Evolutionary conservation across 768 basidiomycete species (phyloP), one percentile per base, ranked within the genome.

Genomic region (Russula sp.): DNA sequence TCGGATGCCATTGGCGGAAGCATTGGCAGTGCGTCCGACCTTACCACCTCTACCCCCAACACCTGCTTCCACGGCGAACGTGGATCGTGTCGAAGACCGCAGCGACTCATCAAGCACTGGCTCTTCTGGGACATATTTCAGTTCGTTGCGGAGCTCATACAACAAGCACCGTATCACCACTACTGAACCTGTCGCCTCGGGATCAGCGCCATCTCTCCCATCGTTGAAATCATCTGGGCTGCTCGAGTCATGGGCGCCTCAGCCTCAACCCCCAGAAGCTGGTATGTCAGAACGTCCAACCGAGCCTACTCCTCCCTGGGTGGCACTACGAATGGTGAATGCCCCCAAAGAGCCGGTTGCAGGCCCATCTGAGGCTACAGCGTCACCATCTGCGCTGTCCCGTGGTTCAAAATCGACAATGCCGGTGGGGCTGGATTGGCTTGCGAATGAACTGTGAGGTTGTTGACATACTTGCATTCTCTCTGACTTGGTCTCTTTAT

Each of bases 141-240:
- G 32, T 34, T 38, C 65, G 16, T 24, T 68, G 34, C 40, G 61
- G 11, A 67, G 34, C 28, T 65, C 67, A 40, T 67, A 67, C 57
- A 57, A 57, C 61, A 59, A 54, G 24, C 36, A 60, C 22, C 65
- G 67, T 30, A 36, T 48, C 61, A 40, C 61, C 40, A 24, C 40
- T 36, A 11, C 42, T 18, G 68, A 44, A 16, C 64, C 62, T 57
- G 54, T 62, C 40, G 68, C 34, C 32, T 14, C 59, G 70, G 73
- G 56, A 57, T 69, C 59, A 22, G 63, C 62, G 55, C 60, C 76
- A 67, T 83, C 85, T 22, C 74, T 90, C 63, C 89, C 89, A 36
- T 90, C 89, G 42, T 76, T 90, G 59, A 90, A 89, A 74, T 83
- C 85, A 36, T 88, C 86, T 67, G 89, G 89, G 24, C 77, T 90